A percentile compares a stretch with the other conserved stretches of the same genome.
Conservation (phyloP, 208 protist species). For the Herpetomonas samuelpessoai region DNA sequence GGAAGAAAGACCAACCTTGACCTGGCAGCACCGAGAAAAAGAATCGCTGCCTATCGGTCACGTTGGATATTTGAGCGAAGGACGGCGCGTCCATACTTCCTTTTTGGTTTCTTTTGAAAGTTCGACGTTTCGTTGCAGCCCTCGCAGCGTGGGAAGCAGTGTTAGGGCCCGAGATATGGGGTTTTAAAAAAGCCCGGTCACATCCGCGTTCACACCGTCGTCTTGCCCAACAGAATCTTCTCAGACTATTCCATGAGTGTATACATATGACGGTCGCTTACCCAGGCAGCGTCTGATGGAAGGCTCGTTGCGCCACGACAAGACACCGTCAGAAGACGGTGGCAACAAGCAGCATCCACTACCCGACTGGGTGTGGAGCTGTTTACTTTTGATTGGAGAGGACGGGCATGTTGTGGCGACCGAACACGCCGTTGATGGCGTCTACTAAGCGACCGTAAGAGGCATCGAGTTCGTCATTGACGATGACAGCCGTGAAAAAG, state of each 20-base stretch:
- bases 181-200: too few species aligned
- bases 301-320: background rate
- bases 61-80: too few species aligned
- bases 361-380: too few species aligned
- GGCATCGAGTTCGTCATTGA: conserved; percentile 74
- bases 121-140: too few species aligned
- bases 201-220: background rate
- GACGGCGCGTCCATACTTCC: too few species aligned
- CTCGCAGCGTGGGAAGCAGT: too few species aligned
- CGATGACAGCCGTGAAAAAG: conserved; percentile 69
- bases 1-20: background rate
- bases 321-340: background rate
- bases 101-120: too few species aligned
- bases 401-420: conserved; percentile 48
- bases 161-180: too few species aligned
- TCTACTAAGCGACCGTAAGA: conserved; percentile 58
- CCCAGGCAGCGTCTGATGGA: background rate
- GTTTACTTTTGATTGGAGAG: conserved; percentile 12
- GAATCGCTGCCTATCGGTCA: too few species aligned
- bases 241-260: background rate
- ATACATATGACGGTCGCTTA: background rate
- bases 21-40: background rate
- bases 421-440: conserved; percentile 50
- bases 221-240: background rate
- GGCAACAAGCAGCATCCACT: too few species aligned